Conservation (phyloP, 345 rosid genomes). For the Eucalyptus tenuipes region DNA sequence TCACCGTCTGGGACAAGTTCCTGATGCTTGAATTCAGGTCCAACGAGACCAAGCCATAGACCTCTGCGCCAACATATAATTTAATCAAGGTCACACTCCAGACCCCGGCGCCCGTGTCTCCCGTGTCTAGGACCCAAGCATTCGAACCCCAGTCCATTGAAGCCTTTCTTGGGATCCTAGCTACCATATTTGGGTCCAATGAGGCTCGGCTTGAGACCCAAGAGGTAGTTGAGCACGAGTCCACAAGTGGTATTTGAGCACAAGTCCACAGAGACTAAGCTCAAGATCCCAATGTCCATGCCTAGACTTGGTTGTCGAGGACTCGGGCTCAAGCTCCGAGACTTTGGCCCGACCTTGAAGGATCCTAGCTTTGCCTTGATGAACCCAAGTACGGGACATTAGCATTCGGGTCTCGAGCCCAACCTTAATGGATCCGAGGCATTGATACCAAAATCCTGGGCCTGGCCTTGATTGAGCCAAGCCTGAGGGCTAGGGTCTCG, state of each 20-base stretch:
- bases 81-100: accelerated
- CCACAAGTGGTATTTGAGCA: accelerated
- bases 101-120: accelerated
- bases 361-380: background rate
- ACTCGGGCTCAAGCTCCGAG: accelerated
- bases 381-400: background rate
- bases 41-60: background rate
- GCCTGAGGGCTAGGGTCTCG: accelerated
- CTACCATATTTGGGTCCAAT: too few species aligned
- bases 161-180: background rate
- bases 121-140: background rate
- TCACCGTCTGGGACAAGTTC: background rate
- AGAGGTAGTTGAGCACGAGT: accelerated
- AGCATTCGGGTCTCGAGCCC: accelerated
- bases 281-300: accelerated
- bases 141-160: accelerated
- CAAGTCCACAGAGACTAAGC: accelerated
- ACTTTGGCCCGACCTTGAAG: background rate
- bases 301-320: background rate
- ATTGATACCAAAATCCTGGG: accelerated
- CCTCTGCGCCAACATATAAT: background rate
- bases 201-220: accelerated
- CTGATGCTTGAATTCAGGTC: background rate
- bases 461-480: accelerated
- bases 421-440: accelerated